Evolutionary conservation across 768 basidiomycete species (phyloP).

Genomic region (Pholiota molesta): DNA sequence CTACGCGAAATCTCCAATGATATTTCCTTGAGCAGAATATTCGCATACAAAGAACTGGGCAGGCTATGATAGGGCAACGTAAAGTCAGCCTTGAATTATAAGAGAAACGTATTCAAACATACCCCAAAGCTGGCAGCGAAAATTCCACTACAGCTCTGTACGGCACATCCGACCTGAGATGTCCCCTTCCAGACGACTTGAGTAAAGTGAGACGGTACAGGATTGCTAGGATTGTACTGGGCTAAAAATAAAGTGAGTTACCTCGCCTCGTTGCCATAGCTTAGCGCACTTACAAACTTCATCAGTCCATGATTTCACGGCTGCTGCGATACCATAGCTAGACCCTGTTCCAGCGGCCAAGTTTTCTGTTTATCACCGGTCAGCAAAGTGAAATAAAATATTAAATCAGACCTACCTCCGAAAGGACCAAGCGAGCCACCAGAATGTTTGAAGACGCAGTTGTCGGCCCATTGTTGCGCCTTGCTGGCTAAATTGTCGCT

Average conservation of each 20-base stretch:
- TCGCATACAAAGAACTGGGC: slow-evolving; percentile 72
- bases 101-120: slow-evolving; percentile 24
- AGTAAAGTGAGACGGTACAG: slow-evolving; percentile 68
- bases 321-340: slow-evolving; percentile 48
- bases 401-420: slow-evolving; percentile 50
- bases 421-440: slow-evolving; percentile 63
- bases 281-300: slow-evolving; percentile 58
- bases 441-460: slow-evolving; percentile 72
- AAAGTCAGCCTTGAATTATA: not conserved
- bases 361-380: slow-evolving; percentile 51
- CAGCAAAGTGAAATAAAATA: not conserved
- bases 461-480: slow-evolving; percentile 71
- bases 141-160: slow-evolving; percentile 57
- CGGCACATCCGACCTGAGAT: slow-evolving; percentile 66
- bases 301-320: slow-evolving; percentile 63
- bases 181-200: slow-evolving; percentile 78
- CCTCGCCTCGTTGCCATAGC: not conserved
- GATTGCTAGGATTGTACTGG: slow-evolving; percentile 58
- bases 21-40: slow-evolving; percentile 66
- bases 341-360: slow-evolving; percentile 72
- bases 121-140: slow-evolving; percentile 60
- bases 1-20: slow-evolving; percentile 53
- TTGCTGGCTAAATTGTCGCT: slow-evolving; percentile 56
- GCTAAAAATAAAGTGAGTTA: slow-evolving; percentile 34
- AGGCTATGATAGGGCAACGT: slow-evolving; percentile 34